Evolutionary conservation across 371 early-diverging fungal species (phyloP).

Genomic region (Sporodiniella umbellata): DNA sequence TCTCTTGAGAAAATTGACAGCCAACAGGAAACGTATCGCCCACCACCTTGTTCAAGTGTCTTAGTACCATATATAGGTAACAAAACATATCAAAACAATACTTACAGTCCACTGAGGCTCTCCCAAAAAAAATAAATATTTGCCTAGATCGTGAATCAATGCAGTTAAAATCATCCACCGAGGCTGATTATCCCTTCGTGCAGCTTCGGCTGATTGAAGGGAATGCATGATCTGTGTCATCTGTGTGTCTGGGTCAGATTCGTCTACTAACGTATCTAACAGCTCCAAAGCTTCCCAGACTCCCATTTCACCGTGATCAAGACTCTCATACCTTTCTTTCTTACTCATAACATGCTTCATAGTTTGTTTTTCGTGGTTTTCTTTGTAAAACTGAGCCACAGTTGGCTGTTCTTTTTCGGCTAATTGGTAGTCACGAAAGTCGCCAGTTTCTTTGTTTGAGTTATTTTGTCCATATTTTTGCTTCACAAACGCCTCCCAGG

Average conservation of each 20-base stretch:
- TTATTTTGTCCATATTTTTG: constrained; percentile 28
- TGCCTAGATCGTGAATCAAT: constrained; percentile 60
- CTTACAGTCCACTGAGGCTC: constrained; percentile 57
- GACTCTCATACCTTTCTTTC: constrained; percentile 25
- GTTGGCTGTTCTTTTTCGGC: constrained; percentile 24
- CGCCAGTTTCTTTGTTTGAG: constrained; percentile 12
- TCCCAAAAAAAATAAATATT: constrained; percentile 45
- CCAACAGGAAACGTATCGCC: constrained; percentile 57
- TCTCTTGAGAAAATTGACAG: constrained; percentile 35
- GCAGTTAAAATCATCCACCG: constrained; percentile 52
- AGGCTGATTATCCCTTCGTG: constrained; percentile 47
- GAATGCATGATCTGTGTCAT: constrained; percentile 52
- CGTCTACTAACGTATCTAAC: constrained; percentile 48
- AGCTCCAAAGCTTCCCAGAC: constrained; percentile 56
- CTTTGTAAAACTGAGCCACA: constrained; percentile 32
- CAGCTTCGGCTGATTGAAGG: constrained; percentile 58
- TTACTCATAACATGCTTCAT: constrained; percentile 29
- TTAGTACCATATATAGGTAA: not conserved
- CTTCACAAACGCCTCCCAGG: constrained; percentile 32
- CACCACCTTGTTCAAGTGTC: constrained; percentile 21
- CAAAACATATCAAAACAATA: too few species aligned
- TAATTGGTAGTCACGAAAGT: constrained; percentile 26
- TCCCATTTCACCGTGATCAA: constrained; percentile 35
- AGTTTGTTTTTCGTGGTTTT: constrained; percentile 44
- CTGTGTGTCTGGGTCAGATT: constrained; percentile 48